Evolutionary conservation across 1,139 yeast genomes (phyloP).

Genomic region (Debaryomyces robertsiae): DNA sequence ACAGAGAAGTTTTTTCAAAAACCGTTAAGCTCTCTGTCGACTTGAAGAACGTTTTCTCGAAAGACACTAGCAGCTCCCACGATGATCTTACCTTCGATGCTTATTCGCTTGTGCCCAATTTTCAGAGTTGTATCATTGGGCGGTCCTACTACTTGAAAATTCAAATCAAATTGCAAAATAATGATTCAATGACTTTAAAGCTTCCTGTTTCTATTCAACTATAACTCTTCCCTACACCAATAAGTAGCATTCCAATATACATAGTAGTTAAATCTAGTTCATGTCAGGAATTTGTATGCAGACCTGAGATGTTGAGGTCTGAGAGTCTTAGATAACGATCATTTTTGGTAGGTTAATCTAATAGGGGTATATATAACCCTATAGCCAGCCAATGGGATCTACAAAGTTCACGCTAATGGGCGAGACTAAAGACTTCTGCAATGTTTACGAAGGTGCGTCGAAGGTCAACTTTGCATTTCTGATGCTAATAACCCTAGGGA

Average conservation of each 20-base stretch:
- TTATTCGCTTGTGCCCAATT: conserved; percentile 41
- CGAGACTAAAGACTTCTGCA: conserved; percentile 26
- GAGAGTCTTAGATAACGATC: too few relatives aligned
- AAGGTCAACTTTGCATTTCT: conserved; percentile 51
- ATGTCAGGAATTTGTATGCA: too few relatives aligned
- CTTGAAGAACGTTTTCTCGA: conserved; percentile 19
- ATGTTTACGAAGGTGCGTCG: conserved; percentile 50
- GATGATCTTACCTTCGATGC: conserved; percentile 17
- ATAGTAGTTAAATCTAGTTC: too few relatives aligned
- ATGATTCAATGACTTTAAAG: conserved; percentile 30
- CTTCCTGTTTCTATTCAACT: conserved; percentile 34
- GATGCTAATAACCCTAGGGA: conserved; percentile 61
- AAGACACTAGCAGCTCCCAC: conserved; percentile 10
- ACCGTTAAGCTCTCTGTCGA: conserved; percentile 27
- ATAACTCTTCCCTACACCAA: not conserved
- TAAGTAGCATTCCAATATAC: not conserved
- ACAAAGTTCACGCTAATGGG: conserved; percentile 11
- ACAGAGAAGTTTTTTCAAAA: conserved; percentile 22
- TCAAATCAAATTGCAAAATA: conserved; percentile 30
- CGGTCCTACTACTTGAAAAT: conserved; percentile 38
- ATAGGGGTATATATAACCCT: too few relatives aligned
- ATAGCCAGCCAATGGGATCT: not conserved
- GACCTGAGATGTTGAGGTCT: too few relatives aligned
- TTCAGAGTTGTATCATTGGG: conserved; percentile 39
- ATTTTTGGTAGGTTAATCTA: too few relatives aligned